Base-by-base conservation (phyloP, 176 grass and related monocot genomes). In the Urochloa ruziziensis region DNA sequence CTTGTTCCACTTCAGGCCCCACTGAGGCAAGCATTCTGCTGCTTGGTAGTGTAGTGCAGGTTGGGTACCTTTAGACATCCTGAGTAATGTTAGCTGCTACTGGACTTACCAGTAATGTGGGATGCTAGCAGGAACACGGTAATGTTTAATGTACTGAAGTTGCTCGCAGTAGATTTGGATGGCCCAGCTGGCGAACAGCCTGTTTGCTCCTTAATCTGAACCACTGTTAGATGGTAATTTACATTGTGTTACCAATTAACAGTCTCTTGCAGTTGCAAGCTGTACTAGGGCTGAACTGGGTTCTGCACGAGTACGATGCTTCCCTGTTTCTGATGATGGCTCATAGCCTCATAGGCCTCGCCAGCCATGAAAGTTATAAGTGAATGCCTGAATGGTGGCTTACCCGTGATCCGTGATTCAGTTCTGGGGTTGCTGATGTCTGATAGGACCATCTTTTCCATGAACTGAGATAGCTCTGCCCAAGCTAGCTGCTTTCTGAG, bases 181-280 rank as follows among this genome's bases (percentile, higher is more conserved):
- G 18, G 21, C 21, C 16, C 43, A 17, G 17, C 28, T 4, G 1
- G 54, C 1, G 70, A 62, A 63, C 12, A 23, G 23, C 66, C 14
- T 52, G 70, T 56, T 85, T 56, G 64, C 60, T 86, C 34, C 46
- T 25, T 30, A 57, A 77, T 39, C 56, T 71, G 19, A 82, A 86
- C 51, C 51, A 3, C 33, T 62, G 24, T 36, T 35, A 18, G 25
- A 3, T 70, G 71, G 21, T 47, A 64, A 72, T 81, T n/a, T 6
- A 3, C 19, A 13, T 43, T 70, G 14, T 44, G 44, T 56, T 36
- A 4, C 32, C 44, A 33, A 16, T 17, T 10, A 18, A 1, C 17
- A 70, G 12, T 71, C 24, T 4, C 25, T 18, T 51, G 43, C 43
- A 32, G 67, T 17, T 70, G 37, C 67, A 44, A n/a, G 18, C 23